Percentiles rank a stretch among this genome's conserved stretches.
Evolutionary conservation across 164 flowering plant genomes (phyloP).

Genomic region (Protea cynaroides): DNA sequence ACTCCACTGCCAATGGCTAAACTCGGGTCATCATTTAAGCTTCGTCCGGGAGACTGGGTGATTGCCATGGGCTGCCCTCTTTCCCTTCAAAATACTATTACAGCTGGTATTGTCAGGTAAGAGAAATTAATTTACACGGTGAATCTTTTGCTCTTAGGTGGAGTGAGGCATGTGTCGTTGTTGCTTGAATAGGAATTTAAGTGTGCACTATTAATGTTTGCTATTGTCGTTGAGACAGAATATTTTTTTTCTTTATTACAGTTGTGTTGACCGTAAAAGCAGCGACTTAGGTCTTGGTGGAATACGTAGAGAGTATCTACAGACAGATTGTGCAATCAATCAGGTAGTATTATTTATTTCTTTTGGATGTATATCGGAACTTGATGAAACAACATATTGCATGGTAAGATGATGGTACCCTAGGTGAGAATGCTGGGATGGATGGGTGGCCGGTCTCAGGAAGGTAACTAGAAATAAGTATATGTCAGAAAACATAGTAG

Average conservation of each 20-base stretch:
- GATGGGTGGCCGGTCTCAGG: no score
- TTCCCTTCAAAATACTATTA: conserved; percentile 89
- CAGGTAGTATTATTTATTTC: conserved; percentile 34
- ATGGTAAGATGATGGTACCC: no score
- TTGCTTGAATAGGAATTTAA: no score
- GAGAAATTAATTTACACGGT: background rate
- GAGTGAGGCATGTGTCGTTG: no score
- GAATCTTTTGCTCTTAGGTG: no score
- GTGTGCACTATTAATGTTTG: no score
- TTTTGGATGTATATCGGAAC: background rate
- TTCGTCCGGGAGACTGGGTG: conserved; percentile 98
- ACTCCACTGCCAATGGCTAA: conserved; percentile 82
- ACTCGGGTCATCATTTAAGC: conserved; percentile 72
- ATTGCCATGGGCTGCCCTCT: conserved; percentile 90
- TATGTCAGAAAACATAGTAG: no score
- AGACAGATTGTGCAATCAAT: conserved; percentile 93
- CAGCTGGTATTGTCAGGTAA: conserved; percentile 94
- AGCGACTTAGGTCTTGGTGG: conserved; percentile 96
- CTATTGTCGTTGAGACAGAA: no score
- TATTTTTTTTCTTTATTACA: conserved; percentile 11
- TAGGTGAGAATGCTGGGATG: no score
- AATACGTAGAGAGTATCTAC: conserved; percentile 77
- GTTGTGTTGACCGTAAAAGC: conserved; percentile 95
- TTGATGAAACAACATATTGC: no score
- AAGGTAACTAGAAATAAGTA: no score